Base-by-base conservation (phyloP, 179 eudicot genomes). In the Gypsophila paniculata region DNA sequence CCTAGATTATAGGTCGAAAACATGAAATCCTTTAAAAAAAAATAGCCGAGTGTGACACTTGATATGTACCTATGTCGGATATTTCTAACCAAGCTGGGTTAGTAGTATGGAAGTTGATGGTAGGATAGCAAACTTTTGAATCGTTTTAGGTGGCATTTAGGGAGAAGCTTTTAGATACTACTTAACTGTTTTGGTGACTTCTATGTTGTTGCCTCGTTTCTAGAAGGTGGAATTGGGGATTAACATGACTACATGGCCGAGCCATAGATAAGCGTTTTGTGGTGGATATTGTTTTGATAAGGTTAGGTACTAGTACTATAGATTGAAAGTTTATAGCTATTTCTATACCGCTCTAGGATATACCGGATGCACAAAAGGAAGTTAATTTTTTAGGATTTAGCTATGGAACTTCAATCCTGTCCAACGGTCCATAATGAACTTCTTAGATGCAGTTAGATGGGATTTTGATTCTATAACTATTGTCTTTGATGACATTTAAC, bases 1-100 rank as follows among this genome's bases (percentile, higher is more conserved):
- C 9, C 46, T 52, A 26, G 71, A 68, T 68, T 42, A 42, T 42
- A 42, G 46, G n/a, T n/a, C n/a, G n/a, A n/a, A n/a, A n/a, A n/a
- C n/a, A n/a, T n/a, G n/a, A n/a, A n/a, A n/a, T n/a, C n/a, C n/a
- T n/a, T n/a, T n/a, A n/a, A n/a, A n/a, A n/a, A n/a, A n/a, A n/a
- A n/a, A n/a, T n/a, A n/a, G n/a, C n/a, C 34, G 34, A 29, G 34
- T 29, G 2, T 29, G 34, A 29, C 34, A 29, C 34, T n/a, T n/a
- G 7, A 36, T 36, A 36, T 36, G 42, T 36, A 36, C 42, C 42
- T n/a, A 8, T 42, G 46, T 42, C 8, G 11, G 11, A 6, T 42
- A 42, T 8, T 6, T 42, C 46, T 42, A 42, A 42, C 46, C 46
- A 42, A 42, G 11, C 0, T 42, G 2, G 19, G 6, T 52, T 14